Conservation (phyloP, 306 rosid genomes). For the Lablab purpureus region DNA sequence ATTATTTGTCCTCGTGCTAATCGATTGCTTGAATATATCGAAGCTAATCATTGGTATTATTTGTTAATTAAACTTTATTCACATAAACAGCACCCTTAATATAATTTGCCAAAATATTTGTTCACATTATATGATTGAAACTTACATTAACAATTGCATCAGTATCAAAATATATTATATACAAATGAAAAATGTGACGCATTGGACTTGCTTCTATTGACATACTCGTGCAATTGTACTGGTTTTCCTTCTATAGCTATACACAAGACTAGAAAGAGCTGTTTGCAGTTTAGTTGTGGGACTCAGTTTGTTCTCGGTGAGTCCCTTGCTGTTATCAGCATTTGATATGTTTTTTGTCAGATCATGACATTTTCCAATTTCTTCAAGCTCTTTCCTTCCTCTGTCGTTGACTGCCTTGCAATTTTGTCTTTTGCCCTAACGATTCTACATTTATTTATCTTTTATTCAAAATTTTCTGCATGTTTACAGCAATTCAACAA, state of each 20-base stretch:
- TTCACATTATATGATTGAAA: not conserved
- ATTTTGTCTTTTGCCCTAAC: no score
- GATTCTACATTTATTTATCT: no score
- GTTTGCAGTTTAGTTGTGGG: not conserved
- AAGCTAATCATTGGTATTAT: conserved; percentile 10
- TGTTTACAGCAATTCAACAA: no score
- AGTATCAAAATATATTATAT: not conserved
- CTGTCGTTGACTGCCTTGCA: no score
- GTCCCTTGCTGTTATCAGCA: not conserved
- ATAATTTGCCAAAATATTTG: not conserved
- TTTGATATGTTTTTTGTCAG: not conserved
- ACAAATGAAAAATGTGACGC: not conserved
- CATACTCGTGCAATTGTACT: no score
- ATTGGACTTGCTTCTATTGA: not conserved
- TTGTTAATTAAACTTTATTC: not conserved
- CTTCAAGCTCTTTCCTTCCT: not conserved
- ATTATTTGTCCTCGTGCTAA: not conserved
- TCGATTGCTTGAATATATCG: not conserved
- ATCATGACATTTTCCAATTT: not conserved
- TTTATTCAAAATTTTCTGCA: no score
- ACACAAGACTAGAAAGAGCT: no score
- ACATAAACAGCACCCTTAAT: no score
- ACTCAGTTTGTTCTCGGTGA: not conserved
- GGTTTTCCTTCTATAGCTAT: no score
- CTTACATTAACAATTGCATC: not conserved